Evolutionary conservation across 352 stramenopile genomes (phyloP), one percentile per base, ranked within the genome.

Genomic region (Pythium plurisporium): DNA sequence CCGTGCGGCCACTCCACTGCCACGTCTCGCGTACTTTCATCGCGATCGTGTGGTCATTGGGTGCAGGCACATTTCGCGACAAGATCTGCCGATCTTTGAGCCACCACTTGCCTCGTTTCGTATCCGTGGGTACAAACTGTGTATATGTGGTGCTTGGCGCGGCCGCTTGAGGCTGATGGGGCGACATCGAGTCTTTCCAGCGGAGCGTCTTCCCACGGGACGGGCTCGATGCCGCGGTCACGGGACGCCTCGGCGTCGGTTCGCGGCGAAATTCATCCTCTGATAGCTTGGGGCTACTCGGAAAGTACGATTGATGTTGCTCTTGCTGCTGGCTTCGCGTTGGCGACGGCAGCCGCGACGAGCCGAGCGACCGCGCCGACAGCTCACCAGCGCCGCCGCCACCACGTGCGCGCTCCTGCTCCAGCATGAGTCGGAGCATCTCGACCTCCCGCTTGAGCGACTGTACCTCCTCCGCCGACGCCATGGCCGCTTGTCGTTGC

Each of bases 21-120:
- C 77, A 88, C 25, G 60, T 77, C 51, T 90, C 76, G 17, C 74
- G 69, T 36, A 90, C 68, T 61, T 87, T 88, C 27, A 88, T 61
- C 27, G 60, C 70, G 17, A 73, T 55, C 19, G 52, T 67, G 36
- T 67, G 55, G 30, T 75, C 67, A 8, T 59, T 67, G 1, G 70
- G 50, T 9, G 62, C 50, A 3, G 62, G 62, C 0, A 57, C 53
- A 45, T 72, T 76, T 6, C 64, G 65, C 3, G 75, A 80, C 23
- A 90, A 62, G 30, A 87, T 67, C 51, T 79, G 72, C 11, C 77
- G 71, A 27, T 87, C 73, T 51, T 72, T 74, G 12, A 90, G 64
- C 72, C 72, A 86, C 79, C 79, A 90, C 58, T 87, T 90, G 47
- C 73, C 79, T 12, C 72, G 65, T 25, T 75, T 76, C 1, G 64